A percentile compares a stretch with the other conserved stretches of the same genome.
phyloP scores from a whole-genome alignment of 164 flowering plant genomes.

The Houttuynia cordata region DNA sequence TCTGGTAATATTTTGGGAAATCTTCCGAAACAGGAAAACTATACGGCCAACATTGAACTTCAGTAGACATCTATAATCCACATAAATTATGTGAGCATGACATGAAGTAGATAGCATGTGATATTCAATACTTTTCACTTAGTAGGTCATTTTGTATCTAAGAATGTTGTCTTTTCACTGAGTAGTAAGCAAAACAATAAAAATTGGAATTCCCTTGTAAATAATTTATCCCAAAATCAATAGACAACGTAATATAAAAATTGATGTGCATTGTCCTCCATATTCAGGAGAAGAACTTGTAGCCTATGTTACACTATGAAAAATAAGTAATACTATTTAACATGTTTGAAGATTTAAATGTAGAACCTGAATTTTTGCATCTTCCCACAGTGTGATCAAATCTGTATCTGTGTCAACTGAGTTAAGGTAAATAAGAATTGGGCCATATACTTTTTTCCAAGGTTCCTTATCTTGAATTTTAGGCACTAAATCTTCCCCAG shows the following conservation, averaged over 20 bases:
- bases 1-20: constrained; percentile 33
- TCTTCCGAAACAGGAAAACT: constrained; percentile 56
- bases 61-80: constrained; percentile 32
- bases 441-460: constrained; percentile 96
- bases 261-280: background rate
- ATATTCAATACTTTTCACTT: background rate
- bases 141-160: too few species aligned
- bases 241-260: background rate
- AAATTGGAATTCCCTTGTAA: too few species aligned
- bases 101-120: background rate
- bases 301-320: background rate
- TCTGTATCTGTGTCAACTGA: constrained; percentile 21
- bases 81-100: constrained; percentile 10
- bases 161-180: background rate
- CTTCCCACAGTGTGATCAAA: constrained; percentile 44
- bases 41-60: constrained; percentile 76
- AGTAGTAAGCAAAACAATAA: background rate
- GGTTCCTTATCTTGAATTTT: constrained; percentile 39
- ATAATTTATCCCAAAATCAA: too few species aligned
- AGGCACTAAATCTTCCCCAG: constrained; percentile 44
- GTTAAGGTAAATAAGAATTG: constrained; percentile 71
- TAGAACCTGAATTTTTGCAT: constrained; percentile 48
- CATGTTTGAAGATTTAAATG: background rate
- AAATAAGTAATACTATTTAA: too few species aligned
- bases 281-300: background rate